phyloP scores from a whole-genome alignment of 2,329 filamentous ascomycete genomes.

The Alternaria arbusti region DNA sequence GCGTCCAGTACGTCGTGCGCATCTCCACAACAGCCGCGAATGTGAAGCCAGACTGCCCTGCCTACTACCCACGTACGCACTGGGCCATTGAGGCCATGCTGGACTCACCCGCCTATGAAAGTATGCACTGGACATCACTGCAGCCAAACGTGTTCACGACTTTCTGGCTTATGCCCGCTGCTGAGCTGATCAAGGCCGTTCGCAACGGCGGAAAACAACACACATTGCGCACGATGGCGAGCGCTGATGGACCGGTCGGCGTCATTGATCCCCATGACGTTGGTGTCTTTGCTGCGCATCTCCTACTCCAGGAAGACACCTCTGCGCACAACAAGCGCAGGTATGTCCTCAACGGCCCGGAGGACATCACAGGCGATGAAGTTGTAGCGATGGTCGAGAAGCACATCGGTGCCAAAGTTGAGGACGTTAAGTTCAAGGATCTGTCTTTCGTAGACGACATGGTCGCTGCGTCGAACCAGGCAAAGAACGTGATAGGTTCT shows the following conservation, averaged over 20 bases:
- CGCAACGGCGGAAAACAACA: conserved; percentile 11
- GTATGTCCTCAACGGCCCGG: conserved; percentile 22
- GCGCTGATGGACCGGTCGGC: conserved; percentile 4
- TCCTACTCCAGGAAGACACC: conserved; percentile 16
- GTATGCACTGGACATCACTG: conserved; percentile 15
- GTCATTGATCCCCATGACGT: conserved; percentile 24
- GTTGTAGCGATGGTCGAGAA: conserved; percentile 22
- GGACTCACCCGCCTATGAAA: neutral
- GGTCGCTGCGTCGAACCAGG: conserved; percentile 9
- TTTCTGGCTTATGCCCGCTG: conserved; percentile 2
- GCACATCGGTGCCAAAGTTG: conserved; percentile 13
- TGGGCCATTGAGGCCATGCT: conserved; percentile 27
- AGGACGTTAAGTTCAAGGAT: conserved; percentile 19
- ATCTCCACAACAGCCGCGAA: conserved; percentile 23
- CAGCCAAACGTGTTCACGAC: conserved; percentile 20
- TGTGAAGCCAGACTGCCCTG: conserved; percentile 11
- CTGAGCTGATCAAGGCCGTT: conserved; percentile 8
- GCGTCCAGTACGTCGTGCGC: conserved; percentile 24
- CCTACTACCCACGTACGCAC: conserved; percentile 23
- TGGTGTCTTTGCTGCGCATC: conserved; percentile 17
- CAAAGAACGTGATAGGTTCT: conserved; percentile 16
- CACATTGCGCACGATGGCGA: conserved; percentile 2
- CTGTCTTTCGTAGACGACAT: conserved; percentile 13
- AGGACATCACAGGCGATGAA: conserved; percentile 17
- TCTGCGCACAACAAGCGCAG: conserved; percentile 16